Conservation (phyloP, 768 basidiomycete species). For the Trametopsis cervina region DNA sequence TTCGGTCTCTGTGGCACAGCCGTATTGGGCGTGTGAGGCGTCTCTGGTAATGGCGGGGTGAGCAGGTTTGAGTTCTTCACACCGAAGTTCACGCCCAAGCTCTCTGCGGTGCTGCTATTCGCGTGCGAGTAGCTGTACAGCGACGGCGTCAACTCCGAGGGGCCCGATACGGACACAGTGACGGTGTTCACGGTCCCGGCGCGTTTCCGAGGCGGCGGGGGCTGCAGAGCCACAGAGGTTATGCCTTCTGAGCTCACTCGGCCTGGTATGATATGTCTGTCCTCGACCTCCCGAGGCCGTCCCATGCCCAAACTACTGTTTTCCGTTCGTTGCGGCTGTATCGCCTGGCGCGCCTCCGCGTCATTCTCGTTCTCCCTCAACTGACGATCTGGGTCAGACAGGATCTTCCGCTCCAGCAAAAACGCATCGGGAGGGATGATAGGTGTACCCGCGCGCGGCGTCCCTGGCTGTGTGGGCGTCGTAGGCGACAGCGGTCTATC, state of each 20-base stretch:
- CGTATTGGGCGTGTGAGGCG: neutral
- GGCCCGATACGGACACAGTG: conserved; percentile 5
- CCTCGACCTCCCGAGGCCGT: neutral
- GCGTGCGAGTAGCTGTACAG: conserved; percentile 23
- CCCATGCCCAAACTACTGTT: neutral
- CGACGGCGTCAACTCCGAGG: conserved; percentile 6
- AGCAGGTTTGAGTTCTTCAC: conserved; percentile 19
- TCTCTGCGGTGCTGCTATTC: conserved; percentile 29
- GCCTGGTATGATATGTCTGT: neutral
- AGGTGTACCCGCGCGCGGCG: conserved; percentile 18
- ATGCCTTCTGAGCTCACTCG: conserved; percentile 8
- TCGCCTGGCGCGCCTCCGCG: neutral
- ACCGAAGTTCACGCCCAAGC: conserved; percentile 29
- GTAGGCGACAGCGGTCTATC: conserved; percentile 17
- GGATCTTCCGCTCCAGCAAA: conserved; percentile 32
- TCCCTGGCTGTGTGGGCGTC: conserved; percentile 13
- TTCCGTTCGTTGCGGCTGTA: neutral
- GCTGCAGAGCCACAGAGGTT: conserved; percentile 24
- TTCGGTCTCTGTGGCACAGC: neutral
- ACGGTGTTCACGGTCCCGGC: conserved; percentile 21
- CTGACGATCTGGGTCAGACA: conserved; percentile 29
- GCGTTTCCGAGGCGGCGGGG: conserved; percentile 23
- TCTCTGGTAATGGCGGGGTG: conserved; percentile 12
- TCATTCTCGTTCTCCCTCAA: conserved; percentile 8
- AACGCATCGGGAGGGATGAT: conserved; percentile 20